Conservation (phyloP, 352 stramenopile genomes). For the Pythium guiyangense region DNA sequence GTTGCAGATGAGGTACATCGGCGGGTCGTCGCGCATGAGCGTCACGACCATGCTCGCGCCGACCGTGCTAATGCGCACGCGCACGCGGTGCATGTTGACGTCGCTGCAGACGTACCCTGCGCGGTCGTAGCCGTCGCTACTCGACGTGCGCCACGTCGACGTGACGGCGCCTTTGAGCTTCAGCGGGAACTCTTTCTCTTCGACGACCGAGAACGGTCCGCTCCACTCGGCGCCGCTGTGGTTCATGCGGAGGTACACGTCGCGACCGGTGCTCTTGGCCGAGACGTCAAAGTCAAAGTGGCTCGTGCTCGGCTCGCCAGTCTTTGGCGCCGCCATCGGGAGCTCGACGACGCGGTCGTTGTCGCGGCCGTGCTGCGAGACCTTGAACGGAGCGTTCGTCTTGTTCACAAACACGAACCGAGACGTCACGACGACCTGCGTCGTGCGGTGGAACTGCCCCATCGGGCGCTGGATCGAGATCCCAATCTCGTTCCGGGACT, state of each 20-base stretch:
- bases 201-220: slow-evolving; percentile 69
- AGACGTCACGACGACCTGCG: slow-evolving; percentile 80
- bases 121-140: slow-evolving; percentile 26
- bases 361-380: slow-evolving; percentile 62
- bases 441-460: slow-evolving; percentile 85
- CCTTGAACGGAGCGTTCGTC: slow-evolving; percentile 63
- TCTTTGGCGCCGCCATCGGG: slow-evolving; percentile 25
- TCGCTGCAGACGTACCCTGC: slow-evolving; percentile 39
- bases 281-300: slow-evolving; percentile 73
- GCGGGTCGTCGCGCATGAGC: slow-evolving; percentile 65
- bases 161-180: slow-evolving; percentile 61
- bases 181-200: slow-evolving; percentile 85
- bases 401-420: slow-evolving; percentile 88
- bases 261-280: slow-evolving; percentile 43
- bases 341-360: slow-evolving; percentile 68
- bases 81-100: slow-evolving; percentile 58
- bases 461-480: slow-evolving; percentile 84
- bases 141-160: slow-evolving; percentile 40
- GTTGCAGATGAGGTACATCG: slow-evolving; percentile 86
- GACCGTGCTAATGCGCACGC: slow-evolving; percentile 72
- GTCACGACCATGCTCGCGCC: slow-evolving; percentile 81
- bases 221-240: slow-evolving; percentile 76
- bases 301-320: slow-evolving; percentile 26
- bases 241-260: slow-evolving; percentile 75
- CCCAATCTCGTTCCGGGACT: slow-evolving; percentile 70